These are phyloP conservation scores for Blastobotrys aristatus DNA, from an alignment of 1,139 yeast genomes.

Conservation along the genomic window DNA sequence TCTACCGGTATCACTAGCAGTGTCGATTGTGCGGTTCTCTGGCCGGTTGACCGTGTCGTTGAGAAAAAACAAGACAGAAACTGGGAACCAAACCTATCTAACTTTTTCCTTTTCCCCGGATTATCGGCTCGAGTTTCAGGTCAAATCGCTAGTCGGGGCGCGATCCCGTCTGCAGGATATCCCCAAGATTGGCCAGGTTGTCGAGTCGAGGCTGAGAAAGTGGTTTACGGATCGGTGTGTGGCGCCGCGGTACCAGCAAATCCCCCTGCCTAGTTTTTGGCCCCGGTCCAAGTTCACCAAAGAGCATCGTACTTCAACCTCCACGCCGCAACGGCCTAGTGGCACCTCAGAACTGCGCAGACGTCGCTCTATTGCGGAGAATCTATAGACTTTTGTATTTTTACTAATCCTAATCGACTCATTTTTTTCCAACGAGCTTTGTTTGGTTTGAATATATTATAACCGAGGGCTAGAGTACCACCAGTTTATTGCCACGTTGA, in stretches of 20 bases:
- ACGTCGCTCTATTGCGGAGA: conserved; percentile 2
- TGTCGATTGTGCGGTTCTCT: conserved; percentile 87
- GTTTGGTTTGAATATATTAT: neutral
- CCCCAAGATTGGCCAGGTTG: conserved; percentile 80
- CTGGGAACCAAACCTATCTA: conserved; percentile 52
- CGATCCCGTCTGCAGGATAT: conserved; percentile 89
- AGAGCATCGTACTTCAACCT: conserved; percentile 14
- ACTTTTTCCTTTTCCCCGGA: conserved; percentile 91
- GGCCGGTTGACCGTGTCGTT: conserved; percentile 84
- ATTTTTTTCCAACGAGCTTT: too few relatives aligned
- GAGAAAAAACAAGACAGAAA: conserved; percentile 29
- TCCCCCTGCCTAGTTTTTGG: conserved; percentile 84
- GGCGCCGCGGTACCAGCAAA: conserved; percentile 85
- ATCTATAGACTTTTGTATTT: neutral
- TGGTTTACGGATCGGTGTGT: conserved; percentile 94
- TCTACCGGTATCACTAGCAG: conserved; percentile 75
- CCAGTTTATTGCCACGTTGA: conserved; percentile 62
- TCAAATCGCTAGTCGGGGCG: conserved; percentile 85
- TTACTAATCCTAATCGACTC: neutral
- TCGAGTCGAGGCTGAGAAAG: conserved; percentile 74
- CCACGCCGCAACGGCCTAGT: neutral
- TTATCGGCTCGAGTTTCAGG: conserved; percentile 78
- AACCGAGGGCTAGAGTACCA: conserved; percentile 43
- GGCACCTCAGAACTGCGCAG: conserved; percentile 1
- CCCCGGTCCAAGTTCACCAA: conserved; percentile 71